These are phyloP conservation scores for Cryptosporidium ubiquitum DNA, from an alignment of 169 alveolate species.

Conservation along the genomic window DNA sequence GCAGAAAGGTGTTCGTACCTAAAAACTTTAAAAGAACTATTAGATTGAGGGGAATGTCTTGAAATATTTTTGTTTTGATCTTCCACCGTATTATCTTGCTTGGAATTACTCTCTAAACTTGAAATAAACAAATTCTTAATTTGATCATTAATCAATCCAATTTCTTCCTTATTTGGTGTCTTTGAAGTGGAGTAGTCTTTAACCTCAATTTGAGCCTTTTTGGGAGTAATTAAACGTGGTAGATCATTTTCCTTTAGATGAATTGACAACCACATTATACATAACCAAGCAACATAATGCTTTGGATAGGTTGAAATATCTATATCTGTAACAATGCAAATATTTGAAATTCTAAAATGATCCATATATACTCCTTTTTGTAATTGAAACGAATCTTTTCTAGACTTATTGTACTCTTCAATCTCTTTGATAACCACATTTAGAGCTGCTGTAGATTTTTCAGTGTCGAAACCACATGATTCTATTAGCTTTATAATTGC, in stretches of 20 bases:
- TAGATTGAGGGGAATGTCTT: background rate
- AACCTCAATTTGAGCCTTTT: constrained; percentile 61
- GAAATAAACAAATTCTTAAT: constrained; percentile 6
- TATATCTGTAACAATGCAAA: constrained; percentile 22
- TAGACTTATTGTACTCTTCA: background rate
- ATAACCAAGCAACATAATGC: constrained; percentile 47
- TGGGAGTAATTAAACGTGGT: constrained; percentile 41
- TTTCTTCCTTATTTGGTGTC: background rate
- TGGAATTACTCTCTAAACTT: background rate
- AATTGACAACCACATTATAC: constrained; percentile 62
- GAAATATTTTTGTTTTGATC: background rate
- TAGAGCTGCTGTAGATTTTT: constrained; percentile 31
- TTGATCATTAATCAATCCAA: background rate
- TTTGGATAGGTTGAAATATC: constrained; percentile 14
- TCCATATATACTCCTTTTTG: constrained; percentile 19
- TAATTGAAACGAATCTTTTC: background rate
- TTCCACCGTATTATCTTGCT: background rate
- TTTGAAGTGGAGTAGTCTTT: constrained; percentile 2
- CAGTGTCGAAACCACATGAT: constrained; percentile 31
- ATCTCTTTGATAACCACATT: constrained; percentile 21
- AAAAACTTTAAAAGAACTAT: background rate
- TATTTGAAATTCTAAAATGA: background rate
- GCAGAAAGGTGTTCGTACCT: constrained; percentile 53
- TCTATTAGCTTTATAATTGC: constrained; percentile 9
- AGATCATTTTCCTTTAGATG: constrained; percentile 46